Base-by-base conservation (phyloP, 331 rosid genomes). In the Arachis monticola region DNA sequence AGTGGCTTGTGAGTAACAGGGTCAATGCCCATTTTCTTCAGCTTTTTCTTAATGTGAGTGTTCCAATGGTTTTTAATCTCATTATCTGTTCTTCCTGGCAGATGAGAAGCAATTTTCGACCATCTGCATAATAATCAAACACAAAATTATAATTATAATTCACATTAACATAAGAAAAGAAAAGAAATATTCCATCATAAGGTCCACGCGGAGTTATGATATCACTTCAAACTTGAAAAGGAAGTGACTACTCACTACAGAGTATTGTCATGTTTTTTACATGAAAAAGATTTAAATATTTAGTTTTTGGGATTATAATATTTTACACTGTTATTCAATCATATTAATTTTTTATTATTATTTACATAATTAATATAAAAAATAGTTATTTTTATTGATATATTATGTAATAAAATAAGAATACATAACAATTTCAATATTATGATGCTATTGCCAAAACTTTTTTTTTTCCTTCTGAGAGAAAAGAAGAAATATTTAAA, bases 11-110 rank as follows among this genome's bases (percentile, higher is more conserved):
- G 98, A 9, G 93, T 89, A 56, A 82, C 57, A 11, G 98, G 98
- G 78, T 93, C 98, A 70, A 93, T 79, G 17, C 97, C 98, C 92
- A 93, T 89, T 82, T 86, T 91, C 56, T 82, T 91, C 10, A 93
- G 84, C 48, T 93, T 91, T 83, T 93, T 93, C 79, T 93, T 93
- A 44, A 93, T 89, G 87, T 91, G 97, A 12, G 98, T 91, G 44
- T 93, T 93, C 98, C 98, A 93, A 17, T 91, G 96, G 50, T 93
- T 93, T 64, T 93, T 93, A 1, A 93, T 91, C 68, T 93, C 98
- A 59, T 93, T 93, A 62, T 93, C 98, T 0, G 98, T 93, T 83
- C 98, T 88, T 75, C 98, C 98, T 0, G 98, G 92, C 11, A 93
- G 92, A 79, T 91, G 93, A 65, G 97, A 89, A 67, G 93, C 98